Conservation (phyloP, 2,329 filamentous ascomycete species). For the Elsinoe necatrix region DNA sequence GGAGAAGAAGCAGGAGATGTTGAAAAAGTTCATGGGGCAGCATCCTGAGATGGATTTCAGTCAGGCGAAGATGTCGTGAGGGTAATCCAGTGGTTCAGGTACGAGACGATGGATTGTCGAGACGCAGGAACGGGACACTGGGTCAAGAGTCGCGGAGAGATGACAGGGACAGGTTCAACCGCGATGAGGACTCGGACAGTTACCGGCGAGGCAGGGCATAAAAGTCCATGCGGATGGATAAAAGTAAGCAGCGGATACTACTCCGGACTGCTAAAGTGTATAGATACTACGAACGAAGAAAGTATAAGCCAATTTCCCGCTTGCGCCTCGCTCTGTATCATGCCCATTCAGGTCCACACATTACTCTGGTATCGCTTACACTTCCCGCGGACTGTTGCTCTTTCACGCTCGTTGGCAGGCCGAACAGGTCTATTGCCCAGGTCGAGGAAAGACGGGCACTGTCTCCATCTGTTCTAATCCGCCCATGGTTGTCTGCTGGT, state of each 20-base stretch:
- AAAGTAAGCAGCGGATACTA: neutral
- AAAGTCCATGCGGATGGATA: neutral
- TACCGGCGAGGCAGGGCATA: too few relatives aligned
- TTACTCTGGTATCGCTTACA: neutral
- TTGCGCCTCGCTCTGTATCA: conserved; percentile 8
- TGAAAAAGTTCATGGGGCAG: conserved; percentile 77
- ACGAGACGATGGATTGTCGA: too few relatives aligned
- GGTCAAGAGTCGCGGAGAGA: neutral
- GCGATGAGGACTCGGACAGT: neutral
- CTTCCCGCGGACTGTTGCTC: neutral
- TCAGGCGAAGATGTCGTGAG: conserved; percentile 48
- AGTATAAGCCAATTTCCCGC: neutral
- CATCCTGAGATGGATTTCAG: conserved; percentile 65
- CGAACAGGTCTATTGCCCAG: conserved; percentile 38
- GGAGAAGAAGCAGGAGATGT: conserved; percentile 85
- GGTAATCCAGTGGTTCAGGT: neutral
- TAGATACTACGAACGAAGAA: neutral
- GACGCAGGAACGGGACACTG: neutral
- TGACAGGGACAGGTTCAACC: neutral
- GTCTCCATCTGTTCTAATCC: conserved; percentile 70
- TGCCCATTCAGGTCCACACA: neutral
- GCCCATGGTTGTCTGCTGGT: conserved; percentile 68
- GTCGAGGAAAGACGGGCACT: conserved; percentile 76
- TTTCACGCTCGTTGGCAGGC: neutral
- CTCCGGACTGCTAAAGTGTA: neutral